phyloP scores from a whole-genome alignment of 805 yeast genomes.

The Teunomyces pallodes region DNA sequence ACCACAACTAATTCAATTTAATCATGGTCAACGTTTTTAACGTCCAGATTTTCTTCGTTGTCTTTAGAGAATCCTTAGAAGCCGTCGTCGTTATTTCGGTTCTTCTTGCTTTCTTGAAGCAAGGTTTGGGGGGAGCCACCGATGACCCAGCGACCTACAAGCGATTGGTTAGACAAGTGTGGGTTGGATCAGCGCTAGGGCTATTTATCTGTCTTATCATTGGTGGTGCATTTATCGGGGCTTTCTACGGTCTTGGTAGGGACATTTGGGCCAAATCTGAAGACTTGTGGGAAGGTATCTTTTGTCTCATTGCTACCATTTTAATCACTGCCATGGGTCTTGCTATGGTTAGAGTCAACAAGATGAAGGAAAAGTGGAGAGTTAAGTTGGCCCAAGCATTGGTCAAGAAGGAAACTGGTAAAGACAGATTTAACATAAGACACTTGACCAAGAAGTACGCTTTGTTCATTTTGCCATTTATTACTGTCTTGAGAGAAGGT shows the following conservation, averaged over 20 bases:
- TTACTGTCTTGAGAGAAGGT: constrained; percentile 24
- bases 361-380: constrained; percentile 97
- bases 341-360: constrained; percentile 92
- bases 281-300: constrained; percentile 96
- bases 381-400: constrained; percentile 86
- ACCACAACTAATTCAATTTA: background rate
- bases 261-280: constrained; percentile 88
- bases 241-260: constrained; percentile 73
- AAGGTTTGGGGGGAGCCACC: constrained; percentile 63
- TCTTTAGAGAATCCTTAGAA: constrained; percentile 90
- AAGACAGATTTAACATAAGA: constrained; percentile 44
- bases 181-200: constrained; percentile 79
- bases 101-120: constrained; percentile 85
- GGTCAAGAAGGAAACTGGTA: constrained; percentile 46
- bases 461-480: constrained; percentile 25
- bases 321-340: constrained; percentile 93
- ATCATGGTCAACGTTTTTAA: constrained; percentile 58
- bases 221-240: constrained; percentile 94
- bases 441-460: constrained; percentile 29
- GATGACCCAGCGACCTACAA: constrained; percentile 55
- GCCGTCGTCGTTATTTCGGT: constrained; percentile 92
- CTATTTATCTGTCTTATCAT: constrained; percentile 73
- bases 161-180: constrained; percentile 71
- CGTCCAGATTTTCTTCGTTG: constrained; percentile 80
- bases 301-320: constrained; percentile 84